phyloP scores from a whole-genome alignment of 2,329 filamentous ascomycete species.

The Pseudogymnoascus pannorum region DNA sequence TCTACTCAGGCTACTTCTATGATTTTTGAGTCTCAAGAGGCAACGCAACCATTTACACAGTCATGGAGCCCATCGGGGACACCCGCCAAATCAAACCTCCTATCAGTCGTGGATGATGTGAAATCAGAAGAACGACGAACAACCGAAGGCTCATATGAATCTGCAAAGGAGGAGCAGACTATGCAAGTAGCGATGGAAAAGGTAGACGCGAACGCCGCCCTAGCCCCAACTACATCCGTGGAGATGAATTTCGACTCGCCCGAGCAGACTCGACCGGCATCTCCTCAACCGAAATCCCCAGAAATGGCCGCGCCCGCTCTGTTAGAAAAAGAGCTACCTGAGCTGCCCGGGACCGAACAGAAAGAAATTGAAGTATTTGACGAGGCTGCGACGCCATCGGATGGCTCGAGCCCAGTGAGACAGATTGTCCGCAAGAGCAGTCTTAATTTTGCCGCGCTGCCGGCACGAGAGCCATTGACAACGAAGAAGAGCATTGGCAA shows the following conservation, averaged over 20 bases:
- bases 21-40: neutral
- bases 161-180: conserved; percentile 39
- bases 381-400: conserved; percentile 47
- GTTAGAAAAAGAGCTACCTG: neutral
- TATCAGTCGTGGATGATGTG: neutral
- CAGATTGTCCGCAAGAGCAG: conserved; percentile 86
- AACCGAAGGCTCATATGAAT: conserved; percentile 31
- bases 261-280: neutral
- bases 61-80: conserved; percentile 30
- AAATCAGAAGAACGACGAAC: conserved; percentile 21
- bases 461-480: conserved; percentile 79
- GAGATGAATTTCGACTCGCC: conserved; percentile 4
- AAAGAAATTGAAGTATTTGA: conserved; percentile 5
- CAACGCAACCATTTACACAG: conserved; percentile 14
- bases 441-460: conserved; percentile 86
- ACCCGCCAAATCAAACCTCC: conserved; percentile 11
- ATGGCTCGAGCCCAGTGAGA: conserved; percentile 66
- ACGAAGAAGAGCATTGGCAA: conserved; percentile 73
- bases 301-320: neutral
- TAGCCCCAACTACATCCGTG: neutral
- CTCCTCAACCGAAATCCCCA: neutral
- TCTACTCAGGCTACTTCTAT: conserved; percentile 12
- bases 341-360: neutral
- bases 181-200: conserved; percentile 17
- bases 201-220: conserved; percentile 11